A percentile compares a stretch with the other conserved stretches of the same genome.
phyloP scores from a whole-genome alignment of 805 yeast species.

The Wickerhamomyces kurtzmanii region DNA sequence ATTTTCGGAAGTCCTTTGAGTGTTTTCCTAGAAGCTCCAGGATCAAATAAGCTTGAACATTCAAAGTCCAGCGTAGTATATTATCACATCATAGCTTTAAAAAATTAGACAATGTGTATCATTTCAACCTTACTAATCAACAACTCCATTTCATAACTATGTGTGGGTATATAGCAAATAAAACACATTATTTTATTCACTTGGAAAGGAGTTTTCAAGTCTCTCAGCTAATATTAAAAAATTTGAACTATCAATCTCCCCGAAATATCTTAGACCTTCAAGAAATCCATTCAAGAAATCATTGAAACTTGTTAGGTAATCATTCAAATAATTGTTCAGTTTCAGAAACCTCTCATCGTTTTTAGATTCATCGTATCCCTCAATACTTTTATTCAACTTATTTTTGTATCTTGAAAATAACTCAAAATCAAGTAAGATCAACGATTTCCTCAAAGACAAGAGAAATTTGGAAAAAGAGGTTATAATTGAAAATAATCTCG shows the following conservation, averaged over 20 bases:
- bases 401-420: slow-evolving; percentile 27
- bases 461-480: slow-evolving; percentile 38
- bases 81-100: too few relatives aligned
- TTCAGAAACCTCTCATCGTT: slow-evolving; percentile 30
- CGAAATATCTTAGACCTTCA: slow-evolving; percentile 33
- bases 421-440: slow-evolving; percentile 37
- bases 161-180: neutral
- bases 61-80: too few relatives aligned
- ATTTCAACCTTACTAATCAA: too few relatives aligned
- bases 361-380: slow-evolving; percentile 27
- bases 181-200: neutral
- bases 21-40: neutral
- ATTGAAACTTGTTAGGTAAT: slow-evolving; percentile 33
- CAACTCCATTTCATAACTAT: neutral
- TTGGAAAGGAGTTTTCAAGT: slow-evolving; percentile 22
- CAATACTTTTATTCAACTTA: slow-evolving; percentile 27
- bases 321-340: slow-evolving; percentile 28
- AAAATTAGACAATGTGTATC: too few relatives aligned
- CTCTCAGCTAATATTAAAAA: slow-evolving; percentile 32
- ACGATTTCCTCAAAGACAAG: slow-evolving; percentile 41
- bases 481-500: slow-evolving; percentile 35
- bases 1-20: too few relatives aligned
- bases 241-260: slow-evolving; percentile 39
- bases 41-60: neutral
- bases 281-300: slow-evolving; percentile 34